These are phyloP conservation scores for Trichoderma sp. DNA, from an alignment of 2,329 filamentous ascomycete genomes.

Conservation along the genomic window DNA sequence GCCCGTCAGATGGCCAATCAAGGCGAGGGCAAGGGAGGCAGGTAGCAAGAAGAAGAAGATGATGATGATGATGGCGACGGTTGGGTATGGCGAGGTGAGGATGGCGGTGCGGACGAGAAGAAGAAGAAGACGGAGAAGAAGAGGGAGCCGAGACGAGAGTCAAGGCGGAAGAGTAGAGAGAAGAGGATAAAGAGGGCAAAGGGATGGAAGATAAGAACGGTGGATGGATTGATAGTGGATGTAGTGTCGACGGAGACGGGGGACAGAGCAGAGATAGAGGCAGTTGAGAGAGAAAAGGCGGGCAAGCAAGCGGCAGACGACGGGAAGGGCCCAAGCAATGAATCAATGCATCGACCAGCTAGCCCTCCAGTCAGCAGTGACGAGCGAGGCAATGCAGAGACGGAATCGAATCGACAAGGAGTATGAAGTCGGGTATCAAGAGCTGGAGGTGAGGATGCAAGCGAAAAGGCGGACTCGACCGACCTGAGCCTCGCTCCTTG, in stretches of 20 bases:
- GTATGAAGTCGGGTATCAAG: not conserved
- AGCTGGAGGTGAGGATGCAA: slow-evolving; percentile 2
- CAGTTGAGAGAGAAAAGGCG: no score
- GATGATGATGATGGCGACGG: no score
- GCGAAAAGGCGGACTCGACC: slow-evolving; percentile 19
- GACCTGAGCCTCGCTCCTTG: not conserved
- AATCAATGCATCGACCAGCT: no score
- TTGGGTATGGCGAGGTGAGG: no score
- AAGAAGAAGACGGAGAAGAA: not conserved
- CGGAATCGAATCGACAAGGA: not conserved
- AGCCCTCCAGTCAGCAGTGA: no score
- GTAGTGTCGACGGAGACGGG: no score
- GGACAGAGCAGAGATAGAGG: no score
- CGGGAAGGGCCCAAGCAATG: no score
- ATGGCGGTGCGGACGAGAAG: not conserved
- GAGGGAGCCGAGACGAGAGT: not conserved
- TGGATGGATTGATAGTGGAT: no score
- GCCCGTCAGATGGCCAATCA: slow-evolving; percentile 19
- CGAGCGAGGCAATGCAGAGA: no score
- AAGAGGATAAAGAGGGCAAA: not conserved
- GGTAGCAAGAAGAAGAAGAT: not conserved
- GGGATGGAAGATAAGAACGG: not conserved
- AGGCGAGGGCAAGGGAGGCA: slow-evolving; percentile 1
- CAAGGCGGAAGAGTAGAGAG: not conserved
- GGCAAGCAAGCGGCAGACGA: no score